Evolutionary conservation across 2,329 filamentous ascomycete species (phyloP).

Genomic region (Stachybotrys elegans): DNA sequence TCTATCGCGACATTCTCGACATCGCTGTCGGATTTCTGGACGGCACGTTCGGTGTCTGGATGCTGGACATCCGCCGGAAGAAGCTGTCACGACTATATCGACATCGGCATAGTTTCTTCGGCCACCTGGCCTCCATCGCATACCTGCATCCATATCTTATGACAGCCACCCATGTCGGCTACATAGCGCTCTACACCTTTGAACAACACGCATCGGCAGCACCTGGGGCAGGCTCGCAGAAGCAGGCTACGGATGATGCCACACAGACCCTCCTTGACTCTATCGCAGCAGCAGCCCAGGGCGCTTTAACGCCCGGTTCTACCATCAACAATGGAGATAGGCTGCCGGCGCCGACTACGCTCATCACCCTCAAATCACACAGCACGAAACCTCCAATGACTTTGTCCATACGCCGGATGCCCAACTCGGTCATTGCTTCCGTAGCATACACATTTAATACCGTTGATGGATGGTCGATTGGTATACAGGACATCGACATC

Average conservation of each 20-base stretch:
- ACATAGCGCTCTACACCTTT: constrained; percentile 73
- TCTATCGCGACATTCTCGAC: constrained; percentile 42
- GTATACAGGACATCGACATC: constrained; percentile 83
- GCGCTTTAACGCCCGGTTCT: background rate
- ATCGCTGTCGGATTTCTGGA: constrained; percentile 66
- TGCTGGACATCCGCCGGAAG: constrained; percentile 40
- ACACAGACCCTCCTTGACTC: constrained; percentile 1
- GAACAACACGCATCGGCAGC: constrained; percentile 15
- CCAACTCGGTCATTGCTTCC: constrained; percentile 65
- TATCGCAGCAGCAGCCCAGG: background rate
- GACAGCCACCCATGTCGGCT: constrained; percentile 69
- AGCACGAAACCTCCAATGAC: constrained; percentile 74
- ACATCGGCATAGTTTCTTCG: constrained; percentile 58
- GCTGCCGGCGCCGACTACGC: constrained; percentile 36
- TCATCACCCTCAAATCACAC: constrained; percentile 77
- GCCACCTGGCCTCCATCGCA: constrained; percentile 65
- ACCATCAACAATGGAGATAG: background rate
- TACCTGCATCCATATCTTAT: constrained; percentile 71
- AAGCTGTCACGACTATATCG: constrained; percentile 47
- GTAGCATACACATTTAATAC: constrained; percentile 83
- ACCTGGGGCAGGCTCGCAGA: background rate
- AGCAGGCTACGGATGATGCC: background rate
- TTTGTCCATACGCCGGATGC: constrained; percentile 69
- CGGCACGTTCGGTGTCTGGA: constrained; percentile 68
- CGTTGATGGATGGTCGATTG: constrained; percentile 78